Conservation (phyloP, 768 basidiomycete genomes). For the Naganishia antarctica region DNA sequence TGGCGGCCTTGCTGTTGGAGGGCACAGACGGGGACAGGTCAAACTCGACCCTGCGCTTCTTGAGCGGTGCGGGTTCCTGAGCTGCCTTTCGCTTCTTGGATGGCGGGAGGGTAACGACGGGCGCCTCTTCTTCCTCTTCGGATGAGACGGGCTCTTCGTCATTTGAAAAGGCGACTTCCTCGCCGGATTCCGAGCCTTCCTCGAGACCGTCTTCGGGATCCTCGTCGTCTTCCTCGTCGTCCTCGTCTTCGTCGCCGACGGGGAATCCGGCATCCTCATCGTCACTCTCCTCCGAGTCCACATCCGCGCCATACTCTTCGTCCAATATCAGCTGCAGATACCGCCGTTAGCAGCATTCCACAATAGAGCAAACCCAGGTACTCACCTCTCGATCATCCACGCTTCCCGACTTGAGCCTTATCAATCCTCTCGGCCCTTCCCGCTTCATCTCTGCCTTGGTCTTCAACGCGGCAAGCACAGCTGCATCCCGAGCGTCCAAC, state of each 20-base stretch:
- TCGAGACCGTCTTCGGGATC: slow-evolving; percentile 37
- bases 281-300: slow-evolving; percentile 41
- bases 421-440: slow-evolving; percentile 54
- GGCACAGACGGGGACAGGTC: background rate
- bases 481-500: slow-evolving; percentile 54
- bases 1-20: too few relatives aligned
- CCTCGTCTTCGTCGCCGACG: slow-evolving; percentile 45
- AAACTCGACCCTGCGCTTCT: slow-evolving; percentile 9
- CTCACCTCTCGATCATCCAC: slow-evolving; percentile 53
- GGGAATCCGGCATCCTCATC: slow-evolving; percentile 48
- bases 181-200: slow-evolving; percentile 31
- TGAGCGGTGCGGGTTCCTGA: slow-evolving; percentile 36
- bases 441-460: slow-evolving; percentile 68
- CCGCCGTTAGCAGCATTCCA: background rate
- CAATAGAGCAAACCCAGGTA: slow-evolving; percentile 41
- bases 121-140: slow-evolving; percentile 15
- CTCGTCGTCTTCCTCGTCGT: slow-evolving; percentile 29
- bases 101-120: background rate
- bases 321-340: slow-evolving; percentile 51
- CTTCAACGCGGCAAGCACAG: slow-evolving; percentile 54
- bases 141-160: slow-evolving; percentile 22
- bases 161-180: slow-evolving; percentile 57
- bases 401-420: slow-evolving; percentile 54
- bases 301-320: slow-evolving; percentile 51
- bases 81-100: slow-evolving; percentile 25